Percentiles rank a stretch among this genome's conserved stretches.
phyloP scores from a whole-genome alignment of 352 stramenopile species.

The Phytophthora nicotianae region DNA sequence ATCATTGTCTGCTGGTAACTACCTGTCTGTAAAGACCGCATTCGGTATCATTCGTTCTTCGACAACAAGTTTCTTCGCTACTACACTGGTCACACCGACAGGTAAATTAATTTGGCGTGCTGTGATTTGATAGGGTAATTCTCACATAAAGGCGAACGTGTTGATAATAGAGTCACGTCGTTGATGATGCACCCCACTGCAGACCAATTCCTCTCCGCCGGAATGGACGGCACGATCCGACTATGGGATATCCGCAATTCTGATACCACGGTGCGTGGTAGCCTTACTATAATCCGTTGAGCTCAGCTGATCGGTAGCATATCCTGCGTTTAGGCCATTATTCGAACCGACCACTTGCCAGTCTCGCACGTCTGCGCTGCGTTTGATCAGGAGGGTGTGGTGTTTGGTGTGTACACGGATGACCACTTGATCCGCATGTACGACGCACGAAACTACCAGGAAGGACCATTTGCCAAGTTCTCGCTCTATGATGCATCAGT shows the following conservation, averaged over 20 bases:
- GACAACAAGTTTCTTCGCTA: constrained; percentile 92
- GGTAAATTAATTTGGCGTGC: constrained; percentile 29
- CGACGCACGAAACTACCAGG: constrained; percentile 87
- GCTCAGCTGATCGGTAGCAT: constrained; percentile 1
- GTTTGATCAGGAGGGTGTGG: constrained; percentile 86
- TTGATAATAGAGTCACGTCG: constrained; percentile 63
- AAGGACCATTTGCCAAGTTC: constrained; percentile 89
- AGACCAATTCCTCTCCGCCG: constrained; percentile 85
- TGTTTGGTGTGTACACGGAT: constrained; percentile 87
- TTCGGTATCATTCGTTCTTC: constrained; percentile 89
- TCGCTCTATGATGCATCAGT: constrained; percentile 82
- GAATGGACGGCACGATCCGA: constrained; percentile 76
- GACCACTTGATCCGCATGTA: constrained; percentile 90
- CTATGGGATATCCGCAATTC: constrained; percentile 82
- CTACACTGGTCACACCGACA: constrained; percentile 79
- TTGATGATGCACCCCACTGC: constrained; percentile 88
- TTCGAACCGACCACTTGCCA: constrained; percentile 66
- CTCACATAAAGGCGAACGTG: constrained; percentile 1
- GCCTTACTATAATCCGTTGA: background rate
- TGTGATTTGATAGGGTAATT: background rate
- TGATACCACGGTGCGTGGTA: constrained; percentile 53
- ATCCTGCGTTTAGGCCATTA: constrained; percentile 47
- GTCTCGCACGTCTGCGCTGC: constrained; percentile 68
- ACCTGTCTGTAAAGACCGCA: constrained; percentile 54
- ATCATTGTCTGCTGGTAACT: background rate